phyloP scores from a whole-genome alignment of 2,329 filamentous ascomycete species.

The Thyridium curvatum region DNA sequence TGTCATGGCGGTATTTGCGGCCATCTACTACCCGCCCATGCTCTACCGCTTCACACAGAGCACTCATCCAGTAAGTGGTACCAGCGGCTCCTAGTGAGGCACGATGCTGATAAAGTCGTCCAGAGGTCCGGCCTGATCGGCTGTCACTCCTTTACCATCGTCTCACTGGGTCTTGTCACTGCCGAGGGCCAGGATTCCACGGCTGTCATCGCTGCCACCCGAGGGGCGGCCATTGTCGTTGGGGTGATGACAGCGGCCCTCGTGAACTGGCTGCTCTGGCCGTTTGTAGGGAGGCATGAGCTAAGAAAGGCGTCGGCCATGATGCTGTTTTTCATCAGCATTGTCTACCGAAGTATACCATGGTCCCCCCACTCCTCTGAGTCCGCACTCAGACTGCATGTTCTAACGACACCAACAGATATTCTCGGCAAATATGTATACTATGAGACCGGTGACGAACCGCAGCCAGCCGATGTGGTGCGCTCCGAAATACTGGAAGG shows the following conservation, averaged over 20 bases:
- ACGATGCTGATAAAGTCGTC: slow-evolving; percentile 1
- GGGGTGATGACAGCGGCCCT: slow-evolving; percentile 47
- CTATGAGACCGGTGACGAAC: slow-evolving; percentile 46
- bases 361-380: background rate
- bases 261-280: slow-evolving; percentile 56
- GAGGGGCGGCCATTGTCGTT: slow-evolving; percentile 44
- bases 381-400: too few species aligned
- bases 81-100: background rate
- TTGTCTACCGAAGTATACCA: slow-evolving; percentile 45
- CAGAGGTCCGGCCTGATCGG: slow-evolving; percentile 51
- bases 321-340: slow-evolving; percentile 52
- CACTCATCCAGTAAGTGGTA: slow-evolving; percentile 37
- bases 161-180: slow-evolving; percentile 37
- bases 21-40: slow-evolving; percentile 54
- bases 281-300: slow-evolving; percentile 54
- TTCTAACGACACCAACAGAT: slow-evolving; percentile 17
- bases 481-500: slow-evolving; percentile 53
- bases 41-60: slow-evolving; percentile 50
- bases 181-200: slow-evolving; percentile 23
- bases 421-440: slow-evolving; percentile 53
- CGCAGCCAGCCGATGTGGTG: slow-evolving; percentile 42
- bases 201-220: slow-evolving; percentile 34
- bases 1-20: slow-evolving; percentile 47
- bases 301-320: slow-evolving; percentile 46
- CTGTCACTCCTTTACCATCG: slow-evolving; percentile 49